phyloP scores from a whole-genome alignment of 1,139 yeast species.

The Pichia kudriavzevii region DNA sequence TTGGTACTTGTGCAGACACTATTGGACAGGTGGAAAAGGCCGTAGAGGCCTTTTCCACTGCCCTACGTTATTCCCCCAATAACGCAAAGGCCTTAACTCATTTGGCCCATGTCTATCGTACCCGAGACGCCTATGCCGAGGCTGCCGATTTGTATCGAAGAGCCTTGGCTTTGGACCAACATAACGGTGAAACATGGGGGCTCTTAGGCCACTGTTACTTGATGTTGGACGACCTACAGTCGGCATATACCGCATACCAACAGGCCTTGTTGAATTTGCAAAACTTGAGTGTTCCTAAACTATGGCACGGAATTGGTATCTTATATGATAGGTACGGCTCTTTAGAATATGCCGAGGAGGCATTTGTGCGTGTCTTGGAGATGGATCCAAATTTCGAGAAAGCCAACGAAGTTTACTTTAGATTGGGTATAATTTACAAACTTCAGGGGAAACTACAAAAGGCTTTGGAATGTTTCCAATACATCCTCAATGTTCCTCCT shows the following conservation, averaged over 20 bases:
- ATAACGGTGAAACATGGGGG: slow-evolving; percentile 97
- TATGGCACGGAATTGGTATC: slow-evolving; percentile 98
- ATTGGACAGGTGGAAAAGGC: slow-evolving; percentile 89
- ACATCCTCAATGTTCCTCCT: slow-evolving; percentile 85
- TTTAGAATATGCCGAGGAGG: slow-evolving; percentile 94
- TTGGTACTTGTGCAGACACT: slow-evolving; percentile 85
- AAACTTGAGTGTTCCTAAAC: slow-evolving; percentile 90
- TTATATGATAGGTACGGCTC: slow-evolving; percentile 94
- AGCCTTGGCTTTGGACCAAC: slow-evolving; percentile 73
- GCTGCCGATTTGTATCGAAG: slow-evolving; percentile 92
- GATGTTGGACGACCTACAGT: slow-evolving; percentile 91
- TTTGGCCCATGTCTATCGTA: slow-evolving; percentile 80
- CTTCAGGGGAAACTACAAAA: slow-evolving; percentile 84
- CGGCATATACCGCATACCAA: slow-evolving; percentile 95
- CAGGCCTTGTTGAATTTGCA: slow-evolving; percentile 87
- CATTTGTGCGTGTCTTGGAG: slow-evolving; percentile 90
- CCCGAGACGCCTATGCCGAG: slow-evolving; percentile 82
- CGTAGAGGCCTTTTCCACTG: slow-evolving; percentile 81
- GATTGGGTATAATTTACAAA: slow-evolving; percentile 94
- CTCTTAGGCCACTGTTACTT: slow-evolving; percentile 92
- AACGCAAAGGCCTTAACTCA: slow-evolving; percentile 80
- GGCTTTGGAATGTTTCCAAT: slow-evolving; percentile 90
- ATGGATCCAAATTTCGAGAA: slow-evolving; percentile 94
- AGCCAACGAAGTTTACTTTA: slow-evolving; percentile 90
- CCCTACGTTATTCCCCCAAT: slow-evolving; percentile 78